phyloP scores from a whole-genome alignment of 352 stramenopile genomes.

The Blastocystis sp. region DNA sequence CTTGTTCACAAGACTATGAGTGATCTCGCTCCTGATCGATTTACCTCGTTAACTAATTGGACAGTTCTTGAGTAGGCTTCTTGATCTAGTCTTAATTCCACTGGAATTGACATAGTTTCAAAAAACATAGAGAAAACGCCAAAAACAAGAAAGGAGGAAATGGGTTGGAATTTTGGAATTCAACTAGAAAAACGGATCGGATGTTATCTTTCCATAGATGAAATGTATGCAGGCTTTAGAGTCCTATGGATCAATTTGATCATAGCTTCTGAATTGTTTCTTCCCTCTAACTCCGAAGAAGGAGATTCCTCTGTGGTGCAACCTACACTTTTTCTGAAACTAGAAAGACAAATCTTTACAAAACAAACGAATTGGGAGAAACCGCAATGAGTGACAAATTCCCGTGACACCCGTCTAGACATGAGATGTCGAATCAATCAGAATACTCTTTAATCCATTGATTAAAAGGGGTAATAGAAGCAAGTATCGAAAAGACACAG shows the following conservation, averaged over 20 bases:
- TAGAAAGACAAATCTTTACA: too few relatives aligned
- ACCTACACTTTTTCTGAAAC: too few relatives aligned
- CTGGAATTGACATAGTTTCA: constrained; percentile 16
- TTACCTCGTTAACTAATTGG: constrained; percentile 49
- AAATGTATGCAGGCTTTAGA: background rate
- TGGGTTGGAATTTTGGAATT: background rate
- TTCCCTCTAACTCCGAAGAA: too few relatives aligned
- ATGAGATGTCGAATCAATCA: too few relatives aligned
- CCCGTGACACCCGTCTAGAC: too few relatives aligned
- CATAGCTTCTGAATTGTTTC: background rate
- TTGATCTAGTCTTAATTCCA: constrained; percentile 45
- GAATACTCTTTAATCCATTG: too few relatives aligned
- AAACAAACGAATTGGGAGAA: too few relatives aligned
- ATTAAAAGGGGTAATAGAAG: too few relatives aligned
- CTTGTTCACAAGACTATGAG: constrained; percentile 31
- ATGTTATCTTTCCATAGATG: background rate
- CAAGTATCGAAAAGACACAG: too few relatives aligned
- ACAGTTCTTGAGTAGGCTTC: constrained; percentile 17
- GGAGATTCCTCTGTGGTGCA: too few relatives aligned
- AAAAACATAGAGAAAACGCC: constrained; percentile 33
- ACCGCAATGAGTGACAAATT: too few relatives aligned
- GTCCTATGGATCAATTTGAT: background rate
- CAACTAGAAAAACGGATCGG: background rate
- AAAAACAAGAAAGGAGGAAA: background rate
- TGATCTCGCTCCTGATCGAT: background rate